A percentile compares a stretch with the other conserved stretches of the same genome.
Evolutionary conservation across 306 rosid genomes (phyloP).

Genomic region (Medicago truncatula): DNA sequence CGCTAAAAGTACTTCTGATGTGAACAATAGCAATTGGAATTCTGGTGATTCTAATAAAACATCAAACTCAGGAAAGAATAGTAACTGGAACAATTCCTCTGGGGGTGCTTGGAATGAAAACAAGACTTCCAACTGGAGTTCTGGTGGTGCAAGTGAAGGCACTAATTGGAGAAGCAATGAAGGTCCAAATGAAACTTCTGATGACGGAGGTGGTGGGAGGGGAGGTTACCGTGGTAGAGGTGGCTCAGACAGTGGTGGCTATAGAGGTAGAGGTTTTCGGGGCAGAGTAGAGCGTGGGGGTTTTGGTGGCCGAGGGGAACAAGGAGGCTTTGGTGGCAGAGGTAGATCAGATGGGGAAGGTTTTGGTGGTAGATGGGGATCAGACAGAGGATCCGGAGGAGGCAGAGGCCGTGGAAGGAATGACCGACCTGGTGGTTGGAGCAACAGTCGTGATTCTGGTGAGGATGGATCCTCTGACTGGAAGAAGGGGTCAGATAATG

Average conservation of each 20-base stretch:
- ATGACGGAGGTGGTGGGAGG: constrained; percentile 54
- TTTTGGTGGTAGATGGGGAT: constrained; percentile 56
- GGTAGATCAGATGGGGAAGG: constrained; percentile 62
- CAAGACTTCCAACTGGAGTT: constrained; percentile 27
- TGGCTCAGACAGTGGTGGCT: constrained; percentile 58
- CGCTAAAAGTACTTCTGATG: constrained; percentile 49
- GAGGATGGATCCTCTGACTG: constrained; percentile 55
- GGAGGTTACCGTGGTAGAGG: constrained; percentile 78
- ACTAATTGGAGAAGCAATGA: constrained; percentile 47
- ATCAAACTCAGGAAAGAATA: constrained; percentile 54
- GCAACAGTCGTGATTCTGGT: constrained; percentile 46
- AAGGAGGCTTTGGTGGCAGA: constrained; percentile 58
- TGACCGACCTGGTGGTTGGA: constrained; percentile 66
- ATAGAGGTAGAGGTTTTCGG: constrained; percentile 59
- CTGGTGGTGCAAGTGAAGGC: constrained; percentile 35
- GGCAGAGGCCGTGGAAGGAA: constrained; percentile 80
- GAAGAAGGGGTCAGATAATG: constrained; percentile 50
- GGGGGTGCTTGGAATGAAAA: background rate
- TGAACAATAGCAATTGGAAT: constrained; percentile 37
- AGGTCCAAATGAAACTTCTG: constrained; percentile 47
- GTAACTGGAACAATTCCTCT: constrained; percentile 39
- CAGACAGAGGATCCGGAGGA: constrained; percentile 60
- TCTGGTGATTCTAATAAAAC: constrained; percentile 40
- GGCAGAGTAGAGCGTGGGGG: constrained; percentile 60
- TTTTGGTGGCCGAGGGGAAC: constrained; percentile 57